phyloP scores from a whole-genome alignment of 768 basidiomycete genomes.

The Megacollybia marginata region DNA sequence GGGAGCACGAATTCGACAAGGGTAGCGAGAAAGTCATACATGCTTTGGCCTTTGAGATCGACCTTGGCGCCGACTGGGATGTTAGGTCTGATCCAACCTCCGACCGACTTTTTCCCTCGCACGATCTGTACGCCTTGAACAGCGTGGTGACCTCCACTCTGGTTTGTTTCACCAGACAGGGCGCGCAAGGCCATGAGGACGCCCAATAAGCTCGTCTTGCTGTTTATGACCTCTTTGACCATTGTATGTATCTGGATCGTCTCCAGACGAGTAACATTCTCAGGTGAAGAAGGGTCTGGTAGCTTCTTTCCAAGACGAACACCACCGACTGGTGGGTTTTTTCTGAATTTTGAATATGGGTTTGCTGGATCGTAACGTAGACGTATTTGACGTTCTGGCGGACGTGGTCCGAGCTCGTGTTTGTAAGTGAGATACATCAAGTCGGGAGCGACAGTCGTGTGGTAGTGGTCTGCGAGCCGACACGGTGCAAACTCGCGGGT shows the following conservation, averaged over 20 bases:
- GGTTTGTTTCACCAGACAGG: constrained; percentile 74
- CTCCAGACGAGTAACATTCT: constrained; percentile 72
- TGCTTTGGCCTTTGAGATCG: constrained; percentile 80
- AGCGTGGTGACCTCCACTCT: constrained; percentile 64
- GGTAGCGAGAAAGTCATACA: constrained; percentile 90
- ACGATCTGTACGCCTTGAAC: constrained; percentile 76
- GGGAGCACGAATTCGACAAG: constrained; percentile 95
- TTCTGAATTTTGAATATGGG: constrained; percentile 76
- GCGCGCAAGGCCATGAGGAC: constrained; percentile 84
- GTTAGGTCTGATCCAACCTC: constrained; percentile 79
- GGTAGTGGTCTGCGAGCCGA: constrained; percentile 79
- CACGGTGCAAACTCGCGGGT: constrained; percentile 65
- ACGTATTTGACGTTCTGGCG: constrained; percentile 49
- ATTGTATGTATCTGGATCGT: constrained; percentile 82
- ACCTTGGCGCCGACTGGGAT: constrained; percentile 86
- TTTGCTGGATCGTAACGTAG: constrained; percentile 68
- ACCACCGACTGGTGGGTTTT: constrained; percentile 71
- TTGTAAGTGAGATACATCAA: constrained; percentile 93
- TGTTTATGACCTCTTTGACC: constrained; percentile 70
- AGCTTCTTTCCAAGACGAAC: constrained; percentile 58
- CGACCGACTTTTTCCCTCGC: constrained; percentile 57
- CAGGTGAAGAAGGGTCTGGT: constrained; percentile 56
- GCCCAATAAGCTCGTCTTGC: constrained; percentile 68
- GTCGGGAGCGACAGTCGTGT: constrained; percentile 75
- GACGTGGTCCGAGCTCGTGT: constrained; percentile 55